Evolutionary conservation across 2,329 filamentous ascomycete genomes (phyloP), one percentile per base, ranked within the genome.

Genomic region (Neurospora sp.): DNA sequence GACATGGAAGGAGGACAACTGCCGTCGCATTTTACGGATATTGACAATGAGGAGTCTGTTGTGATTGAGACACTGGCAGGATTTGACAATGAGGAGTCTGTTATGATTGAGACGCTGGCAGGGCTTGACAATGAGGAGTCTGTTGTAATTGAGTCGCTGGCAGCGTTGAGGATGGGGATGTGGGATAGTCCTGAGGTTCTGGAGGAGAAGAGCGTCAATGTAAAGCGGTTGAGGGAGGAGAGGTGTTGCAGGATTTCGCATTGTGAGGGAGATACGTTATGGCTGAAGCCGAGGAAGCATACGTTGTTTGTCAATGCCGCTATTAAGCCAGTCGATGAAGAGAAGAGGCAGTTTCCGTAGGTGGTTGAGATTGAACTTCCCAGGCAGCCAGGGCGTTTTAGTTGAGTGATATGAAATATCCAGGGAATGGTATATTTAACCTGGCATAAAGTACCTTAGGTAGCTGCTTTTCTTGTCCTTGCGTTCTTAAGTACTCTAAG

Each of bases 291-390:
- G 8, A 83, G 82, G 2, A 77, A 78, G 40, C 80, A 87, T 70
- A 88, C 85, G 0, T 75, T 87, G 6, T 86, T 88, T 73, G 81
- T 88, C 8, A 88, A 88, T 75, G 86, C 85, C 1, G 80, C 86
- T 57, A 2, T 17, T 6, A 23, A 17, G 15, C 52, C 23, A 12
- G 52, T 57, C 10, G 43, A 19, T 33, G 28, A 33, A 36, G 23
- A 33, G 52, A 28, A 6, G 17, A 8, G 15, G 15, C 15, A 2
- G 52, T 62, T 28, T 28, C 52, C 52, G 28, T 62, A 11, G 28
- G 28, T 36, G 28, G 15, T 62, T 33, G 52, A 62, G 52, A 62
- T 62, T 62, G 52, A 62, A 62, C 52, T 62, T 33, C 12, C 52
- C 23, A 52, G 19, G 46, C 43, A 52, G 19, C 11, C 6, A 15